Evolutionary conservation across 2,329 filamentous ascomycete species (phyloP).

Genomic region (Fusarium keratoplasticum): DNA sequence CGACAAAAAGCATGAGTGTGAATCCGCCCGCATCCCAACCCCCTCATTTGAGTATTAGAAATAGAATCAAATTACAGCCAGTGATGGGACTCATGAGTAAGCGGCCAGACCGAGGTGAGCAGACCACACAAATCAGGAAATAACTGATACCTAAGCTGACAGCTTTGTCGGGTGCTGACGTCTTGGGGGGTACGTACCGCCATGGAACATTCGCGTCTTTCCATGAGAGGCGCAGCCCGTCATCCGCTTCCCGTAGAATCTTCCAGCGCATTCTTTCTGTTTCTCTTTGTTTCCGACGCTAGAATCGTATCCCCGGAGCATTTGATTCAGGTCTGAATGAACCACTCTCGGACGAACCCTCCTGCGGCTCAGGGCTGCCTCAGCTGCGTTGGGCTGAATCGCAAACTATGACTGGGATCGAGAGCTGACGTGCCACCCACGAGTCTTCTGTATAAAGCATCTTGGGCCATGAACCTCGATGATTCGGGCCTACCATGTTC

Average conservation of each 20-base stretch:
- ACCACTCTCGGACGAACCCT: neutral
- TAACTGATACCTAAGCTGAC: neutral
- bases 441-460: neutral
- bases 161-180: no score
- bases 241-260: neutral
- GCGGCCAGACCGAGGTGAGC: neutral
- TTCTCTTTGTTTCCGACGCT: neutral
- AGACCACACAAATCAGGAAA: neutral
- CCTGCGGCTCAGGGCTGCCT: neutral
- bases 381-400: neutral
- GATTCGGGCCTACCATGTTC: neutral
- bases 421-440: neutral
- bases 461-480: neutral
- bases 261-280: neutral
- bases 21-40: neutral
- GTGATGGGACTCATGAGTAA: neutral
- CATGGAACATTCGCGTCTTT: neutral
- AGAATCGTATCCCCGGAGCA: neutral
- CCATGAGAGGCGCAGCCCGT: neutral
- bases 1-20: neutral
- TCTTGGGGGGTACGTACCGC: neutral
- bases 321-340: neutral
- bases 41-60: neutral
- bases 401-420: neutral
- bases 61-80: neutral